phyloP scores from a whole-genome alignment of 371 early-diverging fungal species.

The Mortierella sp. region DNA sequence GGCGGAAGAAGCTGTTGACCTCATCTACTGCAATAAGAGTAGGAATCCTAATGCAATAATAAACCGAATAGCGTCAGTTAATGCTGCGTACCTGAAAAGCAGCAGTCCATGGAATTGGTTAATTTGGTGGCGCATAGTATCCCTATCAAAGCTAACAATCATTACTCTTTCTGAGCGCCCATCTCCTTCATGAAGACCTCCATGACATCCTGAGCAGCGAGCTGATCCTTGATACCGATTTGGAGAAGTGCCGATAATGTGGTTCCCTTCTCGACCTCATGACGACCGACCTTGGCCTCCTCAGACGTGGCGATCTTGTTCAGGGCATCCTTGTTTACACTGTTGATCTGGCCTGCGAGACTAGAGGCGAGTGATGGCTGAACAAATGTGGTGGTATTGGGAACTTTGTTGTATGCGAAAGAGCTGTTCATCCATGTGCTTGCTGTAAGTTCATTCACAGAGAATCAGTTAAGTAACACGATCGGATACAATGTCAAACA shows the following conservation, averaged over 20 bases:
- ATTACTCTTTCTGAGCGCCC: conserved; percentile 41
- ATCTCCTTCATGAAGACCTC: conserved; percentile 56
- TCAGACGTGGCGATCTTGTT: conserved; percentile 43
- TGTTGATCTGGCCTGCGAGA: conserved; percentile 47
- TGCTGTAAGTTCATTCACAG: conserved; percentile 16
- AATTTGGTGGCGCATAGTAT: too few relatives aligned
- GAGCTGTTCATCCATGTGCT: conserved; percentile 55
- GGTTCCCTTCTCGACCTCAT: conserved; percentile 44
- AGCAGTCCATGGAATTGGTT: too few relatives aligned
- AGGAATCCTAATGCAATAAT: conserved; percentile 36
- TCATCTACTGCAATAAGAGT: conserved; percentile 56
- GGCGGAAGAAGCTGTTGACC: conserved; percentile 54
- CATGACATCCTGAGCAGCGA: conserved; percentile 54
- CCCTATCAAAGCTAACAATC: not conserved
- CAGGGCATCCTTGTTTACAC: conserved; percentile 42
- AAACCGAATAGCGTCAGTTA: not conserved
- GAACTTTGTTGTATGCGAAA: conserved; percentile 49
- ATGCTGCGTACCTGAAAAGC: not conserved
- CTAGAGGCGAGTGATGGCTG: conserved; percentile 53
- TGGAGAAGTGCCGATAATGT: conserved; percentile 43
- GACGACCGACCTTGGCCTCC: conserved; percentile 36
- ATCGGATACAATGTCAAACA: too few relatives aligned
- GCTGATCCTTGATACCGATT: conserved; percentile 47
- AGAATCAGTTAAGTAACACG: not conserved
- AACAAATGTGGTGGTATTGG: conserved; percentile 41